phyloP scores from a whole-genome alignment of 352 stramenopile species.

The Discostella stelligera region DNA sequence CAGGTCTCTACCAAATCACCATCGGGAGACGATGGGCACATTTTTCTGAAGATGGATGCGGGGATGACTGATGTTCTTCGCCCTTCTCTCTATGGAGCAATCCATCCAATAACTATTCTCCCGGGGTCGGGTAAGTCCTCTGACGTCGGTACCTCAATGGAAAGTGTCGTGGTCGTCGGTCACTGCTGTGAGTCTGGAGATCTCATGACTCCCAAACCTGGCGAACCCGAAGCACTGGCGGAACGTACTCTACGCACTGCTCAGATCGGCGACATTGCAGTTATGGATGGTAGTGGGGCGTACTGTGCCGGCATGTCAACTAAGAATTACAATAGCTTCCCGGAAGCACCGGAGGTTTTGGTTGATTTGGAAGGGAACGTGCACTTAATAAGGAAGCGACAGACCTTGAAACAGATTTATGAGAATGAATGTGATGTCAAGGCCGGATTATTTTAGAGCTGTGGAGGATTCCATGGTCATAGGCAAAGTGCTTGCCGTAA shows the following conservation, averaged over 20 bases:
- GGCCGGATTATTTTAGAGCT: conserved; percentile 44
- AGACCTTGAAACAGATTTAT: conserved; percentile 82
- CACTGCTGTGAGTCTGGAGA: conserved; percentile 89
- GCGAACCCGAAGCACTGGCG: conserved; percentile 82
- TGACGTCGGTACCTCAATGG: conserved; percentile 72
- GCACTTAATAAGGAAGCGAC: conserved; percentile 83
- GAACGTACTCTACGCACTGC: conserved; percentile 74
- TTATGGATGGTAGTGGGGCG: conserved; percentile 87
- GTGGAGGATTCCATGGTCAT: neutral
- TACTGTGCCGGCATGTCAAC: conserved; percentile 87
- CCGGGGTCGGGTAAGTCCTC: conserved; percentile 68
- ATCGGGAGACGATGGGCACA: conserved; percentile 74
- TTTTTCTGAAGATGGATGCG: conserved; percentile 86
- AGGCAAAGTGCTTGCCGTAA: neutral
- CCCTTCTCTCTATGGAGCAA: conserved; percentile 86
- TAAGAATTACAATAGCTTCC: conserved; percentile 91
- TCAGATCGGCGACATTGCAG: conserved; percentile 83
- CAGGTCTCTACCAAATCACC: conserved; percentile 51
- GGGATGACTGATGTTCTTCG: conserved; percentile 89
- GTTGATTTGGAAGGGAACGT: conserved; percentile 56
- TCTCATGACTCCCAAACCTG: conserved; percentile 85
- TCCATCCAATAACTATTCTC: conserved; percentile 86
- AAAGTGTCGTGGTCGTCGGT: conserved; percentile 87
- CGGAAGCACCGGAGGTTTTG: conserved; percentile 86
- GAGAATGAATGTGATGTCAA: conserved; percentile 75